Evolutionary conservation across 495 filamentous ascomycete species (phyloP).

Genomic region (Podospora comata): DNA sequence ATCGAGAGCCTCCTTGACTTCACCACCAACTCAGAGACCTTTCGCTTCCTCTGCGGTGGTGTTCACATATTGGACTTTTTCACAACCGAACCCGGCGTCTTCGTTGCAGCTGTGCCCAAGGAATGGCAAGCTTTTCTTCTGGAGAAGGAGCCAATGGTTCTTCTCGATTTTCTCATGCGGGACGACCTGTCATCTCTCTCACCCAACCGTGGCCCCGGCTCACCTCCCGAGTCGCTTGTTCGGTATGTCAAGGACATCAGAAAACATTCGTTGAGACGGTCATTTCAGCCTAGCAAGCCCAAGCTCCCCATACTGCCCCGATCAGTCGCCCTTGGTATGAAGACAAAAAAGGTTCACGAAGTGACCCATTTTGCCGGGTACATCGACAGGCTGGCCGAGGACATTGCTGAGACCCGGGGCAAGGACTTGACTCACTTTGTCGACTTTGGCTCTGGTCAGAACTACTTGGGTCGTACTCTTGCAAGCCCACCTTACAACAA

Average conservation of each 20-base stretch:
- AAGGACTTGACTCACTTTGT: constrained; percentile 77
- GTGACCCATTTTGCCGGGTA: constrained; percentile 62
- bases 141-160: constrained; percentile 61
- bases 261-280: constrained; percentile 62
- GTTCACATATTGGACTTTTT: constrained; percentile 96
- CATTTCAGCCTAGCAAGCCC: constrained; percentile 46
- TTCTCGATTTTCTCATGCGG: constrained; percentile 75
- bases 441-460: constrained; percentile 95
- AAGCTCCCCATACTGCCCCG: constrained; percentile 55
- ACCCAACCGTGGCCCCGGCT: constrained; percentile 31
- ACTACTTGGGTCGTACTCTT: constrained; percentile 85
- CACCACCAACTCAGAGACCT: constrained; percentile 67
- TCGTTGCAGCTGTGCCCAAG: constrained; percentile 66
- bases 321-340: constrained; percentile 86
- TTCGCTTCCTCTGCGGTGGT: constrained; percentile 84
- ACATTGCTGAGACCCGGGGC: constrained; percentile 41
- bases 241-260: constrained; percentile 74
- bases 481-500: constrained; percentile 81
- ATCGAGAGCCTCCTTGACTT: constrained; percentile 76
- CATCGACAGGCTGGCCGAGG: constrained; percentile 53
- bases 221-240: constrained; percentile 66
- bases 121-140: constrained; percentile 80
- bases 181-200: constrained; percentile 57
- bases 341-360: constrained; percentile 91
- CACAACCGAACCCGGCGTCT: constrained; percentile 75